Evolutionary conservation across 768 basidiomycete genomes (phyloP).

Genomic region (Leccinum boreale): DNA sequence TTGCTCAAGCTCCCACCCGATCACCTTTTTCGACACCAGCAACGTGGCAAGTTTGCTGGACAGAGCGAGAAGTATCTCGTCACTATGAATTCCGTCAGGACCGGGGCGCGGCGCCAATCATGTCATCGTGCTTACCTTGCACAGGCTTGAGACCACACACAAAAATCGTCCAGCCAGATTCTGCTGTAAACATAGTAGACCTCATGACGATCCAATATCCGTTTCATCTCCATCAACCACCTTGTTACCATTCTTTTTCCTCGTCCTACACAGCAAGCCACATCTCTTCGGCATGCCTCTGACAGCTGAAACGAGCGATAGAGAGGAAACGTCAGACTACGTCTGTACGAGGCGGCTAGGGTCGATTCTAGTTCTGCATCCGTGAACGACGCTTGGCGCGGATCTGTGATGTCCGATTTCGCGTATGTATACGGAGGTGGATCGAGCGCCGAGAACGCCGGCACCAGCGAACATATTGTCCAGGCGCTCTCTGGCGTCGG

Average conservation of each 20-base stretch:
- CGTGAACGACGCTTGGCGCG: constrained; percentile 29
- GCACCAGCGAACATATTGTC: constrained; percentile 72
- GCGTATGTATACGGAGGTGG: constrained; percentile 48
- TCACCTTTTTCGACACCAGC: constrained; percentile 46
- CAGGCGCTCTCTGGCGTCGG: constrained; percentile 88
- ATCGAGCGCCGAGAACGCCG: constrained; percentile 82
- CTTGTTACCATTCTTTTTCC: constrained; percentile 64
- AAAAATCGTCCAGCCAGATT: constrained; percentile 84
- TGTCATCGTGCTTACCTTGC: constrained; percentile 52
- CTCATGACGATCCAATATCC: constrained; percentile 75
- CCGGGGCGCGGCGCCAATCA: not conserved
- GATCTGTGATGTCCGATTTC: constrained; percentile 12
- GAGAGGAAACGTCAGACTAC: constrained; percentile 72
- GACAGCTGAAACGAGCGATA: constrained; percentile 76
- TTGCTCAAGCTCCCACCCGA: constrained; percentile 71
- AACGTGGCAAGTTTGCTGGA: constrained; percentile 40
- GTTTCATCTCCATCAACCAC: constrained; percentile 68
- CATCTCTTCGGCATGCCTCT: constrained; percentile 64
- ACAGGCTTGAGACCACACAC: constrained; percentile 70
- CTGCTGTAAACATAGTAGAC: constrained; percentile 88
- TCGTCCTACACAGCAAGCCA: constrained; percentile 50
- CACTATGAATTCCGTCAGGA: constrained; percentile 40
- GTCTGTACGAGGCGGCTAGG: constrained; percentile 65
- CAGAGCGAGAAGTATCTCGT: constrained; percentile 49
- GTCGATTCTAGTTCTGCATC: constrained; percentile 46